These are phyloP conservation scores for Byssoonygena ceratinophila DNA, from an alignment of 2,329 filamentous ascomycete genomes.

Conservation along the genomic window DNA sequence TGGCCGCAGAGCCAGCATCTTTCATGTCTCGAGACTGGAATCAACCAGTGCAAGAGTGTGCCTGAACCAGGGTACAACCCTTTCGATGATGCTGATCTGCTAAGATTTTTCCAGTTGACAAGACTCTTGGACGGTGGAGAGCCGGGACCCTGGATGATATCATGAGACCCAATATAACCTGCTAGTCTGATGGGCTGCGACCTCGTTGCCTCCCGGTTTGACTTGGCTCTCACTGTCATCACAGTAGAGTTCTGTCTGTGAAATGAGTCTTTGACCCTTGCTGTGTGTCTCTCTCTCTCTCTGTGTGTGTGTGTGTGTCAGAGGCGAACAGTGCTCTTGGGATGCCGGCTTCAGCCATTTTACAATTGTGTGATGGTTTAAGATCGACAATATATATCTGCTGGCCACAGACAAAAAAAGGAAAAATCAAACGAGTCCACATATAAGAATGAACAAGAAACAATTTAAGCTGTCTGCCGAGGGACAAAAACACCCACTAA, in stretches of 20 bases:
- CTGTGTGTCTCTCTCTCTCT: not conserved
- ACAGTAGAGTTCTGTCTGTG: not conserved
- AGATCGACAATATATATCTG: not conserved
- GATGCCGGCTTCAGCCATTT: not conserved
- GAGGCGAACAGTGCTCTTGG: too few species aligned
- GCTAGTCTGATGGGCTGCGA: too few species aligned
- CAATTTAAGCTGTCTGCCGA: too few species aligned
- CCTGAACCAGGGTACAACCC: not conserved
- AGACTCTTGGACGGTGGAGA: not conserved
- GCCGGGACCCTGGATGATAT: conserved; percentile 4
- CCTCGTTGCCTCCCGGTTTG: not conserved
- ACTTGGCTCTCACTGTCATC: not conserved
- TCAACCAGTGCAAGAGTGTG: not conserved
- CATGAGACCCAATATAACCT: conserved; percentile 1
- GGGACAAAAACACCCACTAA: too few species aligned
- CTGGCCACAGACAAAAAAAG: not conserved
- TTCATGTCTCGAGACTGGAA: not conserved
- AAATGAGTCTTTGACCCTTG: not conserved
- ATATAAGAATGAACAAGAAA: not conserved
- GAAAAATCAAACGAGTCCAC: not conserved
- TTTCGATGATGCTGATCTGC: not conserved
- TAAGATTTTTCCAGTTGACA: too few species aligned
- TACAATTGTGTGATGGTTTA: too few species aligned
- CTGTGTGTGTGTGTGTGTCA: not conserved
- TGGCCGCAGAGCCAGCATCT: not conserved